Base-by-base conservation (phyloP, 1,139 yeast genomes). In the Saccharomycopsis phalli region DNA sequence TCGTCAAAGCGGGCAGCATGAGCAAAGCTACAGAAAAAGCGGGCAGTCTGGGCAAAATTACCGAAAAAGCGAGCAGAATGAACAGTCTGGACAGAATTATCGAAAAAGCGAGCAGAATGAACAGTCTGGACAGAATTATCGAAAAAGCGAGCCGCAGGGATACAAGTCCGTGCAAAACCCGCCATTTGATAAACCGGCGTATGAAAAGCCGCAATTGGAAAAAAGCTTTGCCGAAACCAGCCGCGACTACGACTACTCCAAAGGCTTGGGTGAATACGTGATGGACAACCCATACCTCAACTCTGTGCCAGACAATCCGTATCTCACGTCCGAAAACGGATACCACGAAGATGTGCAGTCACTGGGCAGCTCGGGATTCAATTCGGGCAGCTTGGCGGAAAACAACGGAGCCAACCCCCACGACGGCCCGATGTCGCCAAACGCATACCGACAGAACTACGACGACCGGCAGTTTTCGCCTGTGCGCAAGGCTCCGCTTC, bases 241-340 rank as follows among this genome's bases (percentile, higher is more conserved):
- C 11, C 18, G 11, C 5, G 18, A 6, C 14, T 19, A 18, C 11
- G 25, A 35, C 22, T 18, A 35, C 25, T 19, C 13, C 25, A 11
- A 11, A 10, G 11, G 17, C 13, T 17, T 18, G 13, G 40, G 31
- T 21, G 18, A 29, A 16, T 44, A 44, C 30, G 13, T 40, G 8
- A 44, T 44, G 47, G 47, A 44, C 33, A 44, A 44, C 34, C 47
- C 47, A 10, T 44, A 44, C 18, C 40, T 44, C 21, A 44, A 41
- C 16, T 25, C 34, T 14, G 41, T 45, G 8, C 19, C 40, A 1
- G 47, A 44, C 5, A 40, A 44, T 18, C 23, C 41, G 29, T 23
- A 7, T 23, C 11, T 21, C 22, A 19, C 27, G n/a, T 7, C 7
- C 6, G 16, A 23, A n/a, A 18, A 29, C 26, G 16, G 25, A 22